Evolutionary conservation across 495 filamentous ascomycete genomes (phyloP), one percentile per base, ranked within the genome.

Genomic region (Aspergillus sparsus): DNA sequence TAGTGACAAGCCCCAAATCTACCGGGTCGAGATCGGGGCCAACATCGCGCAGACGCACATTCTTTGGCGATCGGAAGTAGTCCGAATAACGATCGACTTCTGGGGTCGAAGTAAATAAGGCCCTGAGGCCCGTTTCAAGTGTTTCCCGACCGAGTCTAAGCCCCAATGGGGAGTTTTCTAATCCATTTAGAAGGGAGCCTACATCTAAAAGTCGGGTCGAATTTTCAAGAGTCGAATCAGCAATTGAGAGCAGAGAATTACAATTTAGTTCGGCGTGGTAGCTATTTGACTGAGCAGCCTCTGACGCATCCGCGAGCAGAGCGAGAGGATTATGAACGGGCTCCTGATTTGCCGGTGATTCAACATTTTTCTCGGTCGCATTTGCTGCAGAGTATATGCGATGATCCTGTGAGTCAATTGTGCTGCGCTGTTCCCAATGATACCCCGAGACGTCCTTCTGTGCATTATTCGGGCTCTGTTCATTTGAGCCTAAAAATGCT

Each of bases 21-120:
- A 89, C 77, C 2, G 86, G 85, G 62, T 88, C 86, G 10, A 87
- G 69, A 12, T 87, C 82, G 0, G 76, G 75, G 11, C 83, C 83
- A 47, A 78, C 60, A 69, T 89, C 86, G 12, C 62, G 53, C 10
- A 39, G 55, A 21, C 50, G 42, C 2, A 51, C 21, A 11, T 37
- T 45, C 18, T 51, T 34, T 15, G 59, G 34, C 3, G 39, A 37
- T 21, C 57, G 59, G 37, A 71, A 71, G 27, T 71, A 71, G 46
- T 71, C 56, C 3, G 53, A 61, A 31, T 63, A 60, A n/a, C 53
- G 46, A 7, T 52, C 51, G 16, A 47, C 18, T 7, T 57, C 18
- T 4, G 33, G 36, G 9, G 55, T 13, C 4, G 57, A 39, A 5
- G 34, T 55, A 0, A 64, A 32, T 13, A 71, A 37, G 7, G 58